A percentile compares a stretch with the other conserved stretches of the same genome.
Evolutionary conservation across 2,329 filamentous ascomycete species (phyloP).

Genomic region (Dryadomyces quercus-mongolicae): DNA sequence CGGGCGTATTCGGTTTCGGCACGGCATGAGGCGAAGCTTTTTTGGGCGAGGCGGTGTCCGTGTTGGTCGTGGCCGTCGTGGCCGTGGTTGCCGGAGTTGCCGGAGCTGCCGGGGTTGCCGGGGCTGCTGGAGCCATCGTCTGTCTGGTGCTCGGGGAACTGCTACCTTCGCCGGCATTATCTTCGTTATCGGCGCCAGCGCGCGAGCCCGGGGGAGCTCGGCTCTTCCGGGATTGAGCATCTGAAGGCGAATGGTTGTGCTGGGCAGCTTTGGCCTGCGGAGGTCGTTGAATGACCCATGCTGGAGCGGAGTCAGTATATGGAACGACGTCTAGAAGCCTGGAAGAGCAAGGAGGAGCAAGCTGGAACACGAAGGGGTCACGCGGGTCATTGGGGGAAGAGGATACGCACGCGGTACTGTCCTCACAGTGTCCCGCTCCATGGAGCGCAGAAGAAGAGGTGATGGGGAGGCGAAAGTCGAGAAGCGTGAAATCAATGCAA

Average conservation of each 20-base stretch:
- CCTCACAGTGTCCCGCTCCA: constrained; percentile 7
- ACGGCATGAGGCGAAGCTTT: neutral
- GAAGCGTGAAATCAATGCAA: neutral
- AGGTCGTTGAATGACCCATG: constrained; percentile 14
- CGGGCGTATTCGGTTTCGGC: neutral
- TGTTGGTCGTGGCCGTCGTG: neutral
- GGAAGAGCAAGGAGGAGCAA: neutral
- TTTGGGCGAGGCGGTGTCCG: neutral
- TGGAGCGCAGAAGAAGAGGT: neutral
- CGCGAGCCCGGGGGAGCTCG: neutral
- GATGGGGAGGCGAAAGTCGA: neutral
- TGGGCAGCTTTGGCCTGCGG: constrained; percentile 10
- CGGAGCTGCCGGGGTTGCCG: neutral
- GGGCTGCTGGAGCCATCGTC: neutral
- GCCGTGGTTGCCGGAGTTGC: neutral
- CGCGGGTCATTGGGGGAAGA: neutral
- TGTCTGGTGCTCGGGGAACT: neutral
- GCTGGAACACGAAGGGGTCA: neutral
- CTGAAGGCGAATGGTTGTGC: constrained; percentile 13
- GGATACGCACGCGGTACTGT: constrained; percentile 11
- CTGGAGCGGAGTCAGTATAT: constrained; percentile 5
- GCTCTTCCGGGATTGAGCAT: constrained; percentile 6
- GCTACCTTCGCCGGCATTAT: neutral
- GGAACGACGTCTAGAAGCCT: neutral
- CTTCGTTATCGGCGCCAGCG: neutral